Percentiles rank a stretch among this genome's conserved stretches.
Evolutionary conservation across 129 eudicot genomes (phyloP).

Genomic region (Centrapalus pauciflorus): DNA sequence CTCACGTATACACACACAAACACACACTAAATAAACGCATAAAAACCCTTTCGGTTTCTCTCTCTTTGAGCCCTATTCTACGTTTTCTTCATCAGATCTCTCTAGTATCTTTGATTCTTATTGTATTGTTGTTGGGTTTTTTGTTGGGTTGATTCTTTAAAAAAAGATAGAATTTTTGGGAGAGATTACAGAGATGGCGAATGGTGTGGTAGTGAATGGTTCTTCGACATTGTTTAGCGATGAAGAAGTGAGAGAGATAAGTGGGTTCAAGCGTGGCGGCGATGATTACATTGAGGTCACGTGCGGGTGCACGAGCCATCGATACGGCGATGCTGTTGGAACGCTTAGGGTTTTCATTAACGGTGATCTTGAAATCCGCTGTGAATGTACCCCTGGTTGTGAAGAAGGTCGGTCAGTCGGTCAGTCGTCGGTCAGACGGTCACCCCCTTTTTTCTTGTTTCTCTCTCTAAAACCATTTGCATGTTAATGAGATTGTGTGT

Average conservation of each 20-base stretch:
- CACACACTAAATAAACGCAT: conserved; percentile 18
- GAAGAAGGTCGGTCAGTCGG: no score
- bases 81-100: conserved; percentile 53
- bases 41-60: conserved; percentile 29
- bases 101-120: conserved; percentile 13
- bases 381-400: conserved; percentile 80
- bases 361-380: conserved; percentile 62
- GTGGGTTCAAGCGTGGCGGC: conserved; percentile 44
- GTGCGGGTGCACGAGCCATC: conserved; percentile 80
- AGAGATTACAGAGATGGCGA: conserved; percentile 6
- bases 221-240: conserved; percentile 43
- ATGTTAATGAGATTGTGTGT: conserved; percentile 19
- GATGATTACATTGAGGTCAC: conserved; percentile 64
- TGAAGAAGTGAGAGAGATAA: conserved; percentile 54
- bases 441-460: neutral
- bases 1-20: neutral
- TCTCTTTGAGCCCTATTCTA: conserved; percentile 33
- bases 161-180: conserved; percentile 8
- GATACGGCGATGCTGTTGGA: conserved; percentile 75
- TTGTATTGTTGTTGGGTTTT: neutral
- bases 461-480: conserved; percentile 6
- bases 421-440: no score
- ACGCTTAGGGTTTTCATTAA: conserved; percentile 66
- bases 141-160: conserved; percentile 3
- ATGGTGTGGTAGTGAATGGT: conserved; percentile 22